Evolutionary conservation across 208 protist genomes (phyloP), one percentile per base, ranked within the genome.

Genomic region (Blechomonas ayalai): DNA sequence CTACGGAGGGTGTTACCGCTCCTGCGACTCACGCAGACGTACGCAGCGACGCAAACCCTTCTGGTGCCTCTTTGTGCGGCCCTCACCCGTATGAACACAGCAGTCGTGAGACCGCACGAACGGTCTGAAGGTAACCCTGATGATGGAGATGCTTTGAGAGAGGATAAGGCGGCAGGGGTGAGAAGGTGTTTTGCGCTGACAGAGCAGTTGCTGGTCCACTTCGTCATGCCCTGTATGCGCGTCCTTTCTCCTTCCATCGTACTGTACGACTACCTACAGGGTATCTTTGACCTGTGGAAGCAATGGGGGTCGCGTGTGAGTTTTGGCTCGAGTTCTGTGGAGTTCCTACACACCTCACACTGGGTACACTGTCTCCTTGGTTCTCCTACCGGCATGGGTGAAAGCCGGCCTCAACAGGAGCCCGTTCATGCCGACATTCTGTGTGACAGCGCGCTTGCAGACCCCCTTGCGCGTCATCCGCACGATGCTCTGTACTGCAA

Each of bases 181-280:
- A 5, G 22, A 27, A 16, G n/a, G 7, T 12, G 10, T 10, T 57
- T 87, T 16, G 56, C 47, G 13, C 33, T 86, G 27, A 52, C 59
- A 28, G 82, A 91, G 58, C 22, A 28, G 40, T 46, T 67, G 22
- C 60, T 87, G 15, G 47, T 85, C 37, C 27, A 47, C 41, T 50
- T 91, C 3, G 50, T 91, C 6, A 73, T 91, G 59, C 82, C 82
- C 12, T 84, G 74, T 37, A 48, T 87, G 38, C 71, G 77, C 25
- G 77, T 87, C 12, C 59, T 91, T 42, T 31, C 61, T n/a, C 72
- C 82, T 9, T 77, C 76, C 3, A 65, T 59, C 16, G 44, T 68
- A 18, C 33, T 87, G n/a, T 86, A 87, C 44, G 72, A 80, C 24
- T 32, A 37, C 26, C 35, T 91, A 32, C 53, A 84, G n/a, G 46